Conservation (phyloP, 2,329 filamentous ascomycete genomes). For the Phaeophleospora eucalypticola region DNA sequence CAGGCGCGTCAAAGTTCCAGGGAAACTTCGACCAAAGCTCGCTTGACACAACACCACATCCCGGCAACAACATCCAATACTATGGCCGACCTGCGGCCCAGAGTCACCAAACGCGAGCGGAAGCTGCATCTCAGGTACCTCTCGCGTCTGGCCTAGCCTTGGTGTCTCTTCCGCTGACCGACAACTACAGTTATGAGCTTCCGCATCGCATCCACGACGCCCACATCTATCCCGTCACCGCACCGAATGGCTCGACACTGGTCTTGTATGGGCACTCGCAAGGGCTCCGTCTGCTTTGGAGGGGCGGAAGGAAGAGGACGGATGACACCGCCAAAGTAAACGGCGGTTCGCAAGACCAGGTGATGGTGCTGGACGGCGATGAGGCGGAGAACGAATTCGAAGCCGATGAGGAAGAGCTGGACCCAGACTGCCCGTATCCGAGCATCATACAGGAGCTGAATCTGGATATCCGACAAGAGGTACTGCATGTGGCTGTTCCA, state of each 20-base stretch:
- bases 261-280: slow-evolving; percentile 57
- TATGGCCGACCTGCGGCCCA: slow-evolving; percentile 22
- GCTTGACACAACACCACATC: slow-evolving; percentile 8
- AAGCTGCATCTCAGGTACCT: slow-evolving; percentile 33
- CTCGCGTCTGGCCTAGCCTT: not conserved
- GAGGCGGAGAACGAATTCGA: slow-evolving; percentile 49
- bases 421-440: slow-evolving; percentile 53
- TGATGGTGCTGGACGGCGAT: slow-evolving; percentile 56
- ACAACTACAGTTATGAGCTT: slow-evolving; percentile 52
- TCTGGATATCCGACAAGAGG: slow-evolving; percentile 51
- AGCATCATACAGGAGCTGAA: slow-evolving; percentile 53
- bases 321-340: slow-evolving; percentile 2
- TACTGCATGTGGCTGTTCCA: slow-evolving; percentile 52
- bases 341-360: slow-evolving; percentile 36
- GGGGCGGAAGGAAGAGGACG: slow-evolving; percentile 46
- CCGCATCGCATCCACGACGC: slow-evolving; percentile 55
- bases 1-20: slow-evolving; percentile 6
- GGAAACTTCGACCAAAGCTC: slow-evolving; percentile 7
- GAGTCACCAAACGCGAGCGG: slow-evolving; percentile 28
- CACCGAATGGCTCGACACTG: slow-evolving; percentile 59
- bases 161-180: slow-evolving; percentile 6
- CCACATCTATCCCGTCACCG: slow-evolving; percentile 54
- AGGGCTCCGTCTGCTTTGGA: slow-evolving; percentile 58
- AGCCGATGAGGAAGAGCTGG: slow-evolving; percentile 55
- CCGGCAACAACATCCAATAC: not conserved